Percentiles rank a stretch among this genome's conserved stretches.
Conservation (phyloP, 2,329 filamentous ascomycete species). For the Colletotrichum shisoi region DNA sequence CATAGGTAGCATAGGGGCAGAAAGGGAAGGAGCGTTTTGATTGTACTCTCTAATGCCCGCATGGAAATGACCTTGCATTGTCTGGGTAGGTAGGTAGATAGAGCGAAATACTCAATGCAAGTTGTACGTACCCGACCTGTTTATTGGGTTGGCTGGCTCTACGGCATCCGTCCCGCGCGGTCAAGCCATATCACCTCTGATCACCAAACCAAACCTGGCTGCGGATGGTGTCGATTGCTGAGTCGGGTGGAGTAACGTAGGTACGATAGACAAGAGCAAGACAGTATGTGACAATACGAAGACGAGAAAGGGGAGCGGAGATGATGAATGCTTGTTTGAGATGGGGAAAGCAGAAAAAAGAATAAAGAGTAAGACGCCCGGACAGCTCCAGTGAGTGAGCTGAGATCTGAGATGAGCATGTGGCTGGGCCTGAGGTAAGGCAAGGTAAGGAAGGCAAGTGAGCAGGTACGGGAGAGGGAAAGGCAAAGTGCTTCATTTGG, state of each 20-base stretch:
- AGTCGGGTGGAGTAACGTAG: no score
- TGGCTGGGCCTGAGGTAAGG: no score
- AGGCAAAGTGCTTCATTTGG: constrained; percentile 31
- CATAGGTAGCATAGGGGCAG: not conserved
- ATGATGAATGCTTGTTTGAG: constrained; percentile 1
- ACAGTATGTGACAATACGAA: not conserved
- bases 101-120: not conserved
- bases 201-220: no score
- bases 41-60: not conserved
- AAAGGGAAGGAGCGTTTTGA: not conserved
- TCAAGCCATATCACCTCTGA: not conserved
- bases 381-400: not conserved
- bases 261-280: no score
- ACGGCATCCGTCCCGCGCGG: not conserved
- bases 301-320: not conserved
- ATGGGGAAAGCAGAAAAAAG: not conserved
- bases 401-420: no score
- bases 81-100: not conserved
- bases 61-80: not conserved
- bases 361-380: not conserved
- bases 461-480: not conserved
- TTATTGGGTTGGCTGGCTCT: not conserved
- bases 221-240: no score
- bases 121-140: constrained; percentile 3
- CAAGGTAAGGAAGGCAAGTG: no score